phyloP scores from a whole-genome alignment of 352 stramenopile genomes.

The Phytophthora constricta region DNA sequence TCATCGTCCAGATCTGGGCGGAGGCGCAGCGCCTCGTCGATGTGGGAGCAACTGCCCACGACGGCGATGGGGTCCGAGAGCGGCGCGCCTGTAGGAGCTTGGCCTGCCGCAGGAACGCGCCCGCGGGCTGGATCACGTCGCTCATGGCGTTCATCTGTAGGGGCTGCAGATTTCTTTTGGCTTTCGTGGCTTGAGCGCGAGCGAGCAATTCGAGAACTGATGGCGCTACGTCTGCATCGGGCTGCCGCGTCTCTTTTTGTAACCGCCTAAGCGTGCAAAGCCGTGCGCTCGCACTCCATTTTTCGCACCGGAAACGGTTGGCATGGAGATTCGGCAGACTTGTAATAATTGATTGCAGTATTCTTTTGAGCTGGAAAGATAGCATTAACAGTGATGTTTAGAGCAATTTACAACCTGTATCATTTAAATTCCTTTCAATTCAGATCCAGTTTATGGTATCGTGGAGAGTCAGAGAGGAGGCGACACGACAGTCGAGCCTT shows the following conservation, averaged over 20 bases:
- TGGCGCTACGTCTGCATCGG: not conserved
- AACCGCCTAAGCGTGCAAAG: not conserved
- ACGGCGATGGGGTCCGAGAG: constrained; percentile 25
- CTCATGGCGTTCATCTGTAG: constrained; percentile 37
- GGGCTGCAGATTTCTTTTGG: not conserved
- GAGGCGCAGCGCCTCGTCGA: constrained; percentile 33
- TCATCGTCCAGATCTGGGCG: constrained; percentile 19
- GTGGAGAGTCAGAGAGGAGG: no score
- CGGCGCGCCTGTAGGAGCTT: constrained; percentile 3
- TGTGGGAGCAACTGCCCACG: constrained; percentile 35
- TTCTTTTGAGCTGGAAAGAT: no score
- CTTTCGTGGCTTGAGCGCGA: constrained; percentile 23
- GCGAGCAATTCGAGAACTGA: constrained; percentile 36
- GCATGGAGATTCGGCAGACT: not conserved
- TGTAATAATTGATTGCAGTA: not conserved
- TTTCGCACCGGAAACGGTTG: constrained; percentile 2
- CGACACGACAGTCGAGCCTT: no score
- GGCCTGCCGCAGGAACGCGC: constrained; percentile 38
- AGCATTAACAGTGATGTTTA: no score
- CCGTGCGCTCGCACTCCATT: not conserved
- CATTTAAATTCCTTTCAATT: no score
- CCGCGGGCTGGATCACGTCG: constrained; percentile 37
- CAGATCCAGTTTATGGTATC: no score
- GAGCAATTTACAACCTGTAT: no score
- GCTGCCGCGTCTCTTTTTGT: constrained; percentile 25